Base-by-base conservation (phyloP, 1,139 yeast genomes). In the Arxiozyma bovina region DNA sequence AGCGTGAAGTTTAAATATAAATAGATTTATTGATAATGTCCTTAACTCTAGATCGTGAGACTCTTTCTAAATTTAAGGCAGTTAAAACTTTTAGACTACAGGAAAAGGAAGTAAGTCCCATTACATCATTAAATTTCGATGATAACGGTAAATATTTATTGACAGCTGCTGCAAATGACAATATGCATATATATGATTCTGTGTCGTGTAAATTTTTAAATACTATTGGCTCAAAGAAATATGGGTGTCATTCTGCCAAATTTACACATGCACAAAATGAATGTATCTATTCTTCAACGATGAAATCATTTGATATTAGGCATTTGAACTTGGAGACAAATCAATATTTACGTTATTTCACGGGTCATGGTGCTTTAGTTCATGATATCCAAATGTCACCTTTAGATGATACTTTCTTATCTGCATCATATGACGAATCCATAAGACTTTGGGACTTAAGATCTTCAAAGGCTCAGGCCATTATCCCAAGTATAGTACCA, bases 381-480 rank as follows among this genome's bases (percentile, higher is more conserved):
- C 78, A 80, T 1, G 77, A 81, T 8, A 70, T 93, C 7, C 90
- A 88, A 65, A 81, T 90, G 60, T 80, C 85, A 48, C 97, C 97
- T 0, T 72, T 82, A 2, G 77, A 79, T 54, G 91, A 88, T 63
- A 71, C 79, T 15, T 81, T 90, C 61, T 63, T 89, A 8, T 81
- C 91, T 38, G 77, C 93, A 0, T 79, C 95, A 1, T 68, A 77
- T 56, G 99, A 94, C 68, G 79, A 85, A 54, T 82, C 96, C 0
- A 88, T 90, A 3, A 80, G 94, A 60, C 60, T 87, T 8, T 93
- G 99, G 99, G 98, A 93, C 67, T 68, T 87, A 46, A 74, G 91
- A 60, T 73, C 85, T 0, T 70, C 84, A 1, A 74, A 78, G 54
- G 78, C 84, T 8, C 80, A 78, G 54, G 95, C 95, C 0, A 77